A percentile compares a stretch with the other conserved stretches of the same genome.
phyloP scores from a whole-genome alignment of 2,329 filamentous ascomycete species.

The Talaromyces sp. region DNA sequence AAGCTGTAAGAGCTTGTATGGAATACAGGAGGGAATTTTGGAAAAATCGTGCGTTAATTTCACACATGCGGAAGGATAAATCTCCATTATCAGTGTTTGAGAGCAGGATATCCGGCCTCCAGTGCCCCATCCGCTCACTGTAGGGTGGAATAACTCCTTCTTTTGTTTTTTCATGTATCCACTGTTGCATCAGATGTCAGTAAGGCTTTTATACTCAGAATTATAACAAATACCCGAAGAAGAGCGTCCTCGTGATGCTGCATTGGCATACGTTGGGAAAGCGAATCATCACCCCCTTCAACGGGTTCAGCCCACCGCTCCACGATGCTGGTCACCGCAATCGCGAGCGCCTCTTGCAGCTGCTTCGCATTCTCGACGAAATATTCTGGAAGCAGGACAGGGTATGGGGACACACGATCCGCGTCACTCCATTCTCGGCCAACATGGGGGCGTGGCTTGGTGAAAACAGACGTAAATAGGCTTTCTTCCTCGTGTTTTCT shows the following conservation, averaged over 20 bases:
- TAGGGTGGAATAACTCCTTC: neutral
- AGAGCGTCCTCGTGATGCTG: constrained; percentile 19
- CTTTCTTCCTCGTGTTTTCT: neutral
- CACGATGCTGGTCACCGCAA: constrained; percentile 22
- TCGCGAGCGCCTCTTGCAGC: constrained; percentile 16
- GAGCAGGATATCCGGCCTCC: constrained; percentile 23
- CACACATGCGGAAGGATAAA: constrained; percentile 12
- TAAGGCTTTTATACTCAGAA: neutral
- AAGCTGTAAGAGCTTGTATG: neutral
- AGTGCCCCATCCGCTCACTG: constrained; percentile 13
- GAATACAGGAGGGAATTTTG: constrained; percentile 16
- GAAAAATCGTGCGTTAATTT: constrained; percentile 21
- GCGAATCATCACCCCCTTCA: constrained; percentile 13
- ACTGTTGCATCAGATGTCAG: neutral
- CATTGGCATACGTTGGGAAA: constrained; percentile 21
- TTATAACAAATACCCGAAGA: constrained; percentile 7
- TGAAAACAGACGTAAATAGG: neutral
- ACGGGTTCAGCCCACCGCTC: constrained; percentile 20
- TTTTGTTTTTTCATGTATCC: neutral
- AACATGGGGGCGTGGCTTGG: neutral
- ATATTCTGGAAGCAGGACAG: neutral
- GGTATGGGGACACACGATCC: neutral
- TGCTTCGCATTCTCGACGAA: neutral
- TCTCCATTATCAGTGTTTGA: neutral
- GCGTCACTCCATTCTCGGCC: neutral